These are phyloP conservation scores for Hansfordia pulvinata DNA, from an alignment of 2,329 filamentous ascomycete species.

Conservation along the genomic window DNA sequence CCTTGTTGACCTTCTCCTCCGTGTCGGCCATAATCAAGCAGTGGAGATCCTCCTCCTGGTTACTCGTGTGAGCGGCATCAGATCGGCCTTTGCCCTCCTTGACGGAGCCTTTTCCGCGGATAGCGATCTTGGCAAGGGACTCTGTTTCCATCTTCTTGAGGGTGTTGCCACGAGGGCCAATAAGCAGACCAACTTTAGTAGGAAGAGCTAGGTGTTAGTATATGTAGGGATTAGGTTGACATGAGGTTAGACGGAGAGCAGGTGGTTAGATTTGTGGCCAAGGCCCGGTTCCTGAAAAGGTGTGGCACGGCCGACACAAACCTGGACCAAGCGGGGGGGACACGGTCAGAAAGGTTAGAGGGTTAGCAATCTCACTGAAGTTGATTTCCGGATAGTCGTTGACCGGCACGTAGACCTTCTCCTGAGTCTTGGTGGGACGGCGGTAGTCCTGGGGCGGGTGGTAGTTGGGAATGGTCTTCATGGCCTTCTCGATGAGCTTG, in stretches of 20 bases:
- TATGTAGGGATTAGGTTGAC: no score
- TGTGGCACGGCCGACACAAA: no score
- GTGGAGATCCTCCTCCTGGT: constrained; percentile 98
- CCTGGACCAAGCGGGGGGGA: constrained; percentile 19
- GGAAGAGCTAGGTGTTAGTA: constrained; percentile 89
- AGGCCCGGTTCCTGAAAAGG: no score
- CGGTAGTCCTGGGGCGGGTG: constrained; percentile 97
- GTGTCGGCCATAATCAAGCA: constrained; percentile 99
- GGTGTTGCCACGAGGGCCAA: constrained; percentile 99
- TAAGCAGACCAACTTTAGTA: constrained; percentile 98
- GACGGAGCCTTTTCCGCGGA: constrained; percentile 97
- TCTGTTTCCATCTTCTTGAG: constrained; percentile 99
- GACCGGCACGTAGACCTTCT: constrained; percentile 99
- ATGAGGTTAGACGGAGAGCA: no score
- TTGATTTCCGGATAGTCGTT: constrained; percentile 99
- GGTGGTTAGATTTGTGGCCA: no score
- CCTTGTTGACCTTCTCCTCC: constrained; percentile 98
- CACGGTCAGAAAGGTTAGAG: constrained; percentile 68
- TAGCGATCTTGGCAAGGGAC: constrained; percentile 96
- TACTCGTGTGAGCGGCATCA: constrained; percentile 97
- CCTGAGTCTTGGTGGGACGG: constrained; percentile 97
- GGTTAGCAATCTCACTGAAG: constrained; percentile 99
- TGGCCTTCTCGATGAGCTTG: constrained; percentile 96
- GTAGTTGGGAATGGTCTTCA: constrained; percentile 99
- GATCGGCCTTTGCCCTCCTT: constrained; percentile 99